phyloP scores from a whole-genome alignment of 441 rosid species.

The Flueggea neowawraea region DNA sequence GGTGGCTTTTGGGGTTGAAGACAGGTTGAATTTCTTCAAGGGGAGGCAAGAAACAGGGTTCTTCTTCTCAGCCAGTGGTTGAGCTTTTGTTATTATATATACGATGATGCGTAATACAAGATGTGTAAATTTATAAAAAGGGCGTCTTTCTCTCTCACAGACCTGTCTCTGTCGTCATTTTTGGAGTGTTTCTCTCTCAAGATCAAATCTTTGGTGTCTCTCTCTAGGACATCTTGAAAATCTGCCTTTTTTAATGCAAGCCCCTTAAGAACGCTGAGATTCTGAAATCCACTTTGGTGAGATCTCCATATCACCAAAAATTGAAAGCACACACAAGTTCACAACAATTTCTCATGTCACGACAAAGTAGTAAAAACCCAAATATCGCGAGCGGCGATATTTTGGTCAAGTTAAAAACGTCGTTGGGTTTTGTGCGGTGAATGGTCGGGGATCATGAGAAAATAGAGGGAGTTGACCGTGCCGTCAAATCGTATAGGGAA shows the following conservation, averaged over 20 bases:
- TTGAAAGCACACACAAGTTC: constrained; percentile 5
- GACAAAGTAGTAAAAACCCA: neutral
- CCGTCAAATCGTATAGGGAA: constrained; percentile 24
- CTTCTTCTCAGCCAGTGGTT: neutral
- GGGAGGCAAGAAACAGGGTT: constrained; percentile 10
- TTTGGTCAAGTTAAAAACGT: constrained; percentile 10
- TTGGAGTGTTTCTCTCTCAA: constrained; percentile 24
- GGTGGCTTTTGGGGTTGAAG: neutral
- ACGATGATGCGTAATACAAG: constrained; percentile 15
- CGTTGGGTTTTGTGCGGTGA: constrained; percentile 5
- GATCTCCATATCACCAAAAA: constrained; percentile 11
- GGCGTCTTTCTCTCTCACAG: neutral
- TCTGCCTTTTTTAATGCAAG: constrained; percentile 20
- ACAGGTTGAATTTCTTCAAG: neutral
- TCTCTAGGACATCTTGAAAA: constrained; percentile 36
- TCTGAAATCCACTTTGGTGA: constrained; percentile 47
- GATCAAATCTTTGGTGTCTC: constrained; percentile 41
- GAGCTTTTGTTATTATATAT: constrained; percentile 17
- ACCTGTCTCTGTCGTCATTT: constrained; percentile 10
- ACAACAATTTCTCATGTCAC: neutral
- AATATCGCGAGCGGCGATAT: constrained; percentile 9
- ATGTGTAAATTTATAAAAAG: neutral
- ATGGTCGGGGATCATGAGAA: constrained; percentile 19
- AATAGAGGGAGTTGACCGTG: constrained; percentile 15
- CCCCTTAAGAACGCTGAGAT: constrained; percentile 26